Base-by-base conservation (phyloP, 768 basidiomycete species). In the Phlebiopsis gigantea region DNA sequence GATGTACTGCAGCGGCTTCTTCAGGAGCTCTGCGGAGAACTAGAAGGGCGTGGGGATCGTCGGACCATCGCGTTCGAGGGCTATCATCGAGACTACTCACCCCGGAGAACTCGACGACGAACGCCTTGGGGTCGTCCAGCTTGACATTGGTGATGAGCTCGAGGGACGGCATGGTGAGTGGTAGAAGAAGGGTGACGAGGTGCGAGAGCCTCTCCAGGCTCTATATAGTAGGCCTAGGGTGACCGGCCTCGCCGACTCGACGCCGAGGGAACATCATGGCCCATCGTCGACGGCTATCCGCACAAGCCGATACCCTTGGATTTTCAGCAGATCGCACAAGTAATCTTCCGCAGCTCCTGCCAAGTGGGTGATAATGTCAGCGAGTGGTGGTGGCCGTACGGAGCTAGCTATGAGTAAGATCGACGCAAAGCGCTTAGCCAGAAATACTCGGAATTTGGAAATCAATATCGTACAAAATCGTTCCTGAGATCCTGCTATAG, bases 1-100 rank as follows among this genome's bases (percentile, higher is more conserved):
- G 61, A 89, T 81, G 60, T 77, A 75, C 14, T 57, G 28, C 62
- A 84, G 79, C 0, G 83, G 83, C 65, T 85, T 88, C 0, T 67
- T 66, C 58, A 88, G 67, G 8, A 73, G 73, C 55, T 77, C 65
- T 8, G 85, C 83, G 8, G 76, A 71, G 57, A 82, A 68, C 86
- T 87, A 46, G 15, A 45, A 41, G 21, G 9, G 28, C 34, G 17
- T 46, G 29, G 34, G 2, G n/a, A 43, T 26, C 28, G n/a, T 25
- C 28, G 10, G 26, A 31, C 10, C 25, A 17, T 34, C 12, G 5
- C 30, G 2, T 47, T 8, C 30, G 22, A 25, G 21, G 26, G 46
- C 44, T 34, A 47, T 28, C 26, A 21, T n/a, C 8, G 51, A 24
- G 22, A 48, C 25, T 9, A 55, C 62, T 21, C 60, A 81, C 85